Evolutionary conservation across 805 yeast species (phyloP).

Genomic region (Cyberlindnera misumaiensis): DNA sequence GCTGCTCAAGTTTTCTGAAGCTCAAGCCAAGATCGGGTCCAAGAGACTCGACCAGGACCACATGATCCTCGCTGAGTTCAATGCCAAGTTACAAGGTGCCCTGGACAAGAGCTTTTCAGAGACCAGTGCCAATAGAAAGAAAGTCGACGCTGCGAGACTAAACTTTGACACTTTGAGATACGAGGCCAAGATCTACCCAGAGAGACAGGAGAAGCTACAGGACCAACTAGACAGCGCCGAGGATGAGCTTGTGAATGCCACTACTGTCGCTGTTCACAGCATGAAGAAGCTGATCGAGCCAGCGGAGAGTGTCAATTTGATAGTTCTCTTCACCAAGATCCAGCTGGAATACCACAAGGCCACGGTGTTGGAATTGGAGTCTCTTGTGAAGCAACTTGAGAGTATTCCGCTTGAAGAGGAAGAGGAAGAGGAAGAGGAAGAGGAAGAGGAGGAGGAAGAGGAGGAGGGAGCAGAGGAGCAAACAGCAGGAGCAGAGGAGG

Average conservation of each 20-base stretch:
- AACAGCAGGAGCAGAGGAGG: too few species aligned
- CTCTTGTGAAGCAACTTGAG: conserved; percentile 38
- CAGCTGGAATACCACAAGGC: conserved; percentile 59
- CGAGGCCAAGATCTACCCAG: conserved; percentile 33
- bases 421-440: conserved; percentile 28
- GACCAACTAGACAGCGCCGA: conserved; percentile 38
- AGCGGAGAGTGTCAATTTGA: conserved; percentile 52
- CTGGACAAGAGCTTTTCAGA: conserved; percentile 54
- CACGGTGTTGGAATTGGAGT: conserved; percentile 42
- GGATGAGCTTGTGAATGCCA: conserved; percentile 75
- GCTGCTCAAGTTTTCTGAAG: conserved; percentile 41
- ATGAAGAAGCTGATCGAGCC: conserved; percentile 72
- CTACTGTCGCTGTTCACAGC: conserved; percentile 69
- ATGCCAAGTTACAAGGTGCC: conserved; percentile 44
- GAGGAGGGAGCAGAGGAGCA: too few species aligned
- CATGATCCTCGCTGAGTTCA: conserved; percentile 51
- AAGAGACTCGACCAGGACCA: conserved; percentile 68
- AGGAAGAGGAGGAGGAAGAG: too few species aligned
- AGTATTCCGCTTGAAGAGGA: conserved; percentile 39
- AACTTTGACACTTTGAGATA: conserved; percentile 66
- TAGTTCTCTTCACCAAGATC: conserved; percentile 61
- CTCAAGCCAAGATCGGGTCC: conserved; percentile 57
- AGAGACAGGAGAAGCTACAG: conserved; percentile 30
- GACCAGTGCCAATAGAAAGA: conserved; percentile 54
- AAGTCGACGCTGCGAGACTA: conserved; percentile 63